Evolutionary conservation across 768 basidiomycete genomes (phyloP).

Genomic region (Filobasidium wieringae): DNA sequence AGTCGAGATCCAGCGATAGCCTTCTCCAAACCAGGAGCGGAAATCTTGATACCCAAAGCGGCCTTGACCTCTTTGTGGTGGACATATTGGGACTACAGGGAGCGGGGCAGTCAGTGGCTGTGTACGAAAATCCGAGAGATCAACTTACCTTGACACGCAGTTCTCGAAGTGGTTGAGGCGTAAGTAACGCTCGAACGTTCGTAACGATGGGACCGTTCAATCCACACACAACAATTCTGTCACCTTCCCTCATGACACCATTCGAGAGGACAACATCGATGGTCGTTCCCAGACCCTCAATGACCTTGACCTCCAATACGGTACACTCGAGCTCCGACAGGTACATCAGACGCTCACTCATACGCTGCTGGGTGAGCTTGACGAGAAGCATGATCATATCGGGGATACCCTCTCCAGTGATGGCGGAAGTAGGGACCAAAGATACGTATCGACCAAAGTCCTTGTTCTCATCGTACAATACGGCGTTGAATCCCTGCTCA

Average conservation of each 20-base stretch:
- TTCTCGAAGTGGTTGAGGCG: slow-evolving; percentile 90
- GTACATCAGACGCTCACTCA: slow-evolving; percentile 97
- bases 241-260: slow-evolving; percentile 79
- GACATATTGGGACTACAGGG: slow-evolving; percentile 71
- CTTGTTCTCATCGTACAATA: slow-evolving; percentile 96
- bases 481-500: slow-evolving; percentile 92
- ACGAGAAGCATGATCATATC: slow-evolving; percentile 99
- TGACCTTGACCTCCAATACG: slow-evolving; percentile 94
- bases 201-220: slow-evolving; percentile 95
- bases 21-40: slow-evolving; percentile 89
- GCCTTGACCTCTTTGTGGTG: slow-evolving; percentile 97
- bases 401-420: slow-evolving; percentile 95
- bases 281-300: slow-evolving; percentile 94
- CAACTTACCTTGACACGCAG: slow-evolving; percentile 73
- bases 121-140: neutral
- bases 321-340: slow-evolving; percentile 94
- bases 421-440: slow-evolving; percentile 91
- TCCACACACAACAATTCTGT: slow-evolving; percentile 90
- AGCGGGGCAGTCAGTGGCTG: neutral
- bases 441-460: slow-evolving; percentile 87
- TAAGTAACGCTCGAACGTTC: slow-evolving; percentile 81
- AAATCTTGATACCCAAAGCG: slow-evolving; percentile 88
- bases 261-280: slow-evolving; percentile 95
- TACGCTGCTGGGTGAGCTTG: slow-evolving; percentile 92
- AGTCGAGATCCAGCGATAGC: slow-evolving; percentile 94